phyloP scores from a whole-genome alignment of 1,284 basidiomycete species.

The Malassezia japonica region DNA sequence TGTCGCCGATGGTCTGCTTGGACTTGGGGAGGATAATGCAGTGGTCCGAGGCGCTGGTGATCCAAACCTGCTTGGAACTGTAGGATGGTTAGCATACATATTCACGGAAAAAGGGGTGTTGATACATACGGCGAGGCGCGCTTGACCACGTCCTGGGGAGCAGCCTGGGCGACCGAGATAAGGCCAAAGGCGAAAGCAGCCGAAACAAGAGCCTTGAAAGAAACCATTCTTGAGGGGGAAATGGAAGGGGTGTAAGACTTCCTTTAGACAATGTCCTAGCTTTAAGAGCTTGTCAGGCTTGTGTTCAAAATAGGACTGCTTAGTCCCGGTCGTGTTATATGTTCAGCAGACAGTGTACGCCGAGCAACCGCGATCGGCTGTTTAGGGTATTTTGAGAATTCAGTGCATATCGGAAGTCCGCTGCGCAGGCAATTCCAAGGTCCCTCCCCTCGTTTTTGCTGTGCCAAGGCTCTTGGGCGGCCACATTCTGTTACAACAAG shows the following conservation, averaged over 20 bases:
- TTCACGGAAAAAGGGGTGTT: no score
- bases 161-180: conserved; percentile 1
- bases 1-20: conserved; percentile 15
- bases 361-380: neutral
- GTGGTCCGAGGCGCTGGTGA: conserved; percentile 17
- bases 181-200: conserved; percentile 1
- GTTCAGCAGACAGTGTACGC: neutral
- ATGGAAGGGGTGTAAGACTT: neutral
- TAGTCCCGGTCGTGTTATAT: no score
- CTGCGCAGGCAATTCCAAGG: no score
- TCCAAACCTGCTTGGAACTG: conserved; percentile 16
- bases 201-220: conserved; percentile 3
- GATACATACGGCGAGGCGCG: conserved; percentile 13
- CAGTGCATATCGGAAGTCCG: no score
- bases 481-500: no score
- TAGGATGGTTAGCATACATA: no score
- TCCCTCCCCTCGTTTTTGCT: no score
- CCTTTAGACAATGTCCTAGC: no score
- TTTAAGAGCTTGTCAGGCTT: no score
- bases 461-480: no score
- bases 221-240: neutral
- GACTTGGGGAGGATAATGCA: conserved; percentile 18
- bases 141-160: conserved; percentile 5
- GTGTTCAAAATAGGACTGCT: no score
- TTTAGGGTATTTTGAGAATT: no score